phyloP scores from a whole-genome alignment of 176 grass and related monocot genomes.

The Tillandsia leiboldiana region DNA sequence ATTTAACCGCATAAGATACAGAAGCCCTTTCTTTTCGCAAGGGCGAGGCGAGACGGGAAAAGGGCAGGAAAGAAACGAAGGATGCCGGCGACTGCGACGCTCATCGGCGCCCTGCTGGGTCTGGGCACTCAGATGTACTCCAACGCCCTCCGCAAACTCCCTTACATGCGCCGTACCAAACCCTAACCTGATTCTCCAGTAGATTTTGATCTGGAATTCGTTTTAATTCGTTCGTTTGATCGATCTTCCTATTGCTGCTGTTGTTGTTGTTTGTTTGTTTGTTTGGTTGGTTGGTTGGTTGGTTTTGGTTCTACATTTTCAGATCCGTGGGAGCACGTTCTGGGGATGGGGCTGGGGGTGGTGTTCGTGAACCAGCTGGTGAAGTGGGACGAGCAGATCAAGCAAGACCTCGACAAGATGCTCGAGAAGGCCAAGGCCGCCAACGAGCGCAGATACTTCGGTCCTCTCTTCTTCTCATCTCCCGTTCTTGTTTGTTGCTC shows the following conservation, averaged over 20 bases:
- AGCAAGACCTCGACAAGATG: constrained; percentile 88
- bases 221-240: neutral
- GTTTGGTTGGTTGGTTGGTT: neutral
- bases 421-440: constrained; percentile 85
- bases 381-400: constrained; percentile 80
- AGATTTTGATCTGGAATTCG: too few relatives aligned
- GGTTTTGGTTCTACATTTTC: constrained; percentile 5
- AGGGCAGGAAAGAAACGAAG: neutral
- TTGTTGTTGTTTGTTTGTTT: constrained; percentile 27
- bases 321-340: constrained; percentile 98
- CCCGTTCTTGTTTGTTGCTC: constrained; percentile 4
- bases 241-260: neutral
- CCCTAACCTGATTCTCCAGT: neutral
- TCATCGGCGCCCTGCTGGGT: constrained; percentile 75
- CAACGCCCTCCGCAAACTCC: constrained; percentile 96
- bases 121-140: constrained; percentile 90
- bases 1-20: too few relatives aligned
- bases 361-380: constrained; percentile 87
- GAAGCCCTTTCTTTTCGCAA: neutral
- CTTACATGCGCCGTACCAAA: constrained; percentile 74
- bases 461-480: constrained; percentile 11
- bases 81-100: constrained; percentile 79
- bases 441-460: constrained; percentile 86
- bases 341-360: constrained; percentile 70
- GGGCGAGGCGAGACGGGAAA: neutral